These are phyloP conservation scores for Pisolithus albus DNA, from an alignment of 768 basidiomycete species.

Conservation along the genomic window DNA sequence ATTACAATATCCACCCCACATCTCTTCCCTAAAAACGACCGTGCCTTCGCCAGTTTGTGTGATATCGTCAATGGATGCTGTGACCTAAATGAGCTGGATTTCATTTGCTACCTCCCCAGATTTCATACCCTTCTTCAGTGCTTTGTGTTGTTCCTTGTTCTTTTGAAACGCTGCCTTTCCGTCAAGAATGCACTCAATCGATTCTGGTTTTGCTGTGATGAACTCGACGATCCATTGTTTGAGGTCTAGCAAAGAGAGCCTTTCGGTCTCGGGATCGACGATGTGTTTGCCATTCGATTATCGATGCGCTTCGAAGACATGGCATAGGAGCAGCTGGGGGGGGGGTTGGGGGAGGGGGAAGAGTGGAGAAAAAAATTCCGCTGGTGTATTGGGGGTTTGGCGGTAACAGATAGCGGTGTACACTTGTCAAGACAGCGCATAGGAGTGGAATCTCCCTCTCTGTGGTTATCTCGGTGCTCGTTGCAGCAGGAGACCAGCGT, in stretches of 20 bases:
- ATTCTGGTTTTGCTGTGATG: slow-evolving; percentile 39
- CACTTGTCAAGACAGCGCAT: no score
- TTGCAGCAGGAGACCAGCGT: no score
- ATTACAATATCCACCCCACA: slow-evolving; percentile 45
- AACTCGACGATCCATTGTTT: slow-evolving; percentile 48
- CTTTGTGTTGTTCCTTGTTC: slow-evolving; percentile 31
- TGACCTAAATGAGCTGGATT: slow-evolving; percentile 66
- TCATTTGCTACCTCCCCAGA: slow-evolving; percentile 45
- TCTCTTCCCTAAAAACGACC: slow-evolving; percentile 54
- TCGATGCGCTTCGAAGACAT: slow-evolving; percentile 39
- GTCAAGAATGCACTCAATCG: slow-evolving; percentile 56
- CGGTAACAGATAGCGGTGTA: no score
- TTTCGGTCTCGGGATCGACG: slow-evolving; percentile 39
- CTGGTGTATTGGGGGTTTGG: no score
- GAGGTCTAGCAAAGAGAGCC: slow-evolving; percentile 35
- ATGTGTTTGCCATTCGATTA: slow-evolving; percentile 23
- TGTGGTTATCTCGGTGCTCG: no score
- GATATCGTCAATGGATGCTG: slow-evolving; percentile 50
- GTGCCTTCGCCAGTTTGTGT: slow-evolving; percentile 58
- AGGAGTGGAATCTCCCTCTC: no score
- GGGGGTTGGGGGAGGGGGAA: no score
- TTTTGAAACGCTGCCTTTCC: slow-evolving; percentile 36
- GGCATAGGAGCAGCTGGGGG: slow-evolving; percentile 46
- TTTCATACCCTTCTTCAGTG: slow-evolving; percentile 25
- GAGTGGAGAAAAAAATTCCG: slow-evolving; percentile 47